Base-by-base conservation (phyloP, 2,329 filamentous ascomycete species). In the Alternaria gansuensis region DNA sequence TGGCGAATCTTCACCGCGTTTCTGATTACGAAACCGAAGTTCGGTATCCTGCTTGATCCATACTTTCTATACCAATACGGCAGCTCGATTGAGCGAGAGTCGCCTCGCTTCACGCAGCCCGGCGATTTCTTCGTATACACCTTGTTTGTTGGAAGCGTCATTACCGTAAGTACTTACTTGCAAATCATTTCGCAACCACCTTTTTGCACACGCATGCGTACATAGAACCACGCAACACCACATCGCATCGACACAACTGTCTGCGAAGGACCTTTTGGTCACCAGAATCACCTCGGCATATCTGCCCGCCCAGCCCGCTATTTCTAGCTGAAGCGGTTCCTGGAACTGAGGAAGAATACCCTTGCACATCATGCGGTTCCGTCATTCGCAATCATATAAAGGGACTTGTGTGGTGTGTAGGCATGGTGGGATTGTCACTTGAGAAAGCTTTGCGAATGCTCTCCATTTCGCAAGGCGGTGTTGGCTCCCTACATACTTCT, bases 111-210 rank as follows among this genome's bases (percentile, higher is more conserved):
- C 76, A 80, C 83, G 40, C 84, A 85, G 66, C 90, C 90, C 57
- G 93, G 92, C 73, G 90, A 95, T 75, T 86, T 95, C 69, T 83
- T 95, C 63, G 88, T 88, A 80, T 97, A 96, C 75, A 80, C 96
- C 68, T 79, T 88, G 59, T 95, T 95, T 75, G 84, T 93, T 69
- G 83, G 85, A 67, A 79, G 80, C 51, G 80, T 89, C 71, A 94
- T 95, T 65, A 75, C 92, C 82, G 93, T 97, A 92, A 88, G 93
- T 84, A 62, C 44, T 46, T 56, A 41, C 44, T 54, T 44, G 39
- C 46, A 51, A 23, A 28, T 28, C 26, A 40, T 13, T 24, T 21
- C 37, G 37, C 37, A 17, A 3, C 37, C 10, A 40, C 26, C 26
- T 82, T 67, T 62, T 72, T 57, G 65, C 60, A 65, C 63, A 54